Conservation (phyloP, 495 filamentous ascomycete species). For the Xylaria palmicola region DNA sequence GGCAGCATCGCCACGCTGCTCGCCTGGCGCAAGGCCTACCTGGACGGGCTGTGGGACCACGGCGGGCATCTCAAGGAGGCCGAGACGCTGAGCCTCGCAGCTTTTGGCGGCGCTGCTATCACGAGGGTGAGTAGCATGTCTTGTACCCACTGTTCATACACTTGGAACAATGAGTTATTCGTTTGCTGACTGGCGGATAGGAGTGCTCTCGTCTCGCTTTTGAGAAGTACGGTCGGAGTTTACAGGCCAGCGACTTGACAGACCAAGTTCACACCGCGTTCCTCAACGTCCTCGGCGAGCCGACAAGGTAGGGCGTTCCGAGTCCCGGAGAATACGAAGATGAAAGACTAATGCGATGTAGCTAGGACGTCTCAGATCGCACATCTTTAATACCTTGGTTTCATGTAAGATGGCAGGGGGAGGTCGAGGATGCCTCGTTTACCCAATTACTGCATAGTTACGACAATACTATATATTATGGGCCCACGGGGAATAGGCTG, state of each 20-base stretch:
- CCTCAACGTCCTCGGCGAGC: slow-evolving; percentile 68
- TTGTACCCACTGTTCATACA: too few species aligned
- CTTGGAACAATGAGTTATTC: background rate
- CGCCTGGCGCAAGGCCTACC: slow-evolving; percentile 83
- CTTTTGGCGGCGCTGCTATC: slow-evolving; percentile 81
- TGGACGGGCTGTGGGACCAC: slow-evolving; percentile 79
- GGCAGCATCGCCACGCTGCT: slow-evolving; percentile 85
- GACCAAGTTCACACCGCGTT: slow-evolving; percentile 86
- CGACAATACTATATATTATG: too few species aligned
- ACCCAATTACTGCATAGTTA: background rate
- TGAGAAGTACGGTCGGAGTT: slow-evolving; percentile 77
- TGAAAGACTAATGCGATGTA: background rate
- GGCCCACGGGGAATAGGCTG: too few species aligned
- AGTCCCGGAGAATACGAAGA: background rate
- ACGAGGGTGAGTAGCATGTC: slow-evolving; percentile 58
- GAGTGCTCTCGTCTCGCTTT: slow-evolving; percentile 91
- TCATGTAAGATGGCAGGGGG: background rate
- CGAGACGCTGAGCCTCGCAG: slow-evolving; percentile 75
- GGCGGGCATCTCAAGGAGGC: slow-evolving; percentile 52
- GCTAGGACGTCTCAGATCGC: slow-evolving; percentile 6
- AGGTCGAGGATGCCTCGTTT: background rate
- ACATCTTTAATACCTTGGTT: background rate
- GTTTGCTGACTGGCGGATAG: slow-evolving; percentile 28
- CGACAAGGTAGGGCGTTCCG: slow-evolving; percentile 11
- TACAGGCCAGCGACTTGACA: slow-evolving; percentile 94